Base-by-base conservation (phyloP, 352 stramenopile genomes). In the Pythium apleroticum region DNA sequence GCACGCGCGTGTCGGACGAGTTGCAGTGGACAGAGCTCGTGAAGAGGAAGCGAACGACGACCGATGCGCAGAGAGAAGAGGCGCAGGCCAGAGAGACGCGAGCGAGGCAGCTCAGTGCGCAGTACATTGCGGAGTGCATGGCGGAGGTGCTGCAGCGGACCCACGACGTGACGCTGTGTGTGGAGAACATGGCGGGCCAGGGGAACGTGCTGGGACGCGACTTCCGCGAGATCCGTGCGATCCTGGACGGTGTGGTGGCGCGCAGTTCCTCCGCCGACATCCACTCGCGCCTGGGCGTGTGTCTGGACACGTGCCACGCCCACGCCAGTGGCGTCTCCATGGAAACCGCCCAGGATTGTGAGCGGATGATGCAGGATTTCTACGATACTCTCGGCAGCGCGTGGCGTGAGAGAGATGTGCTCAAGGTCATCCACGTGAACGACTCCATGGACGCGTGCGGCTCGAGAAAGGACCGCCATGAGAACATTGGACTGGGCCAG, bases 361-460 rank as follows among this genome's bases (percentile, higher is more conserved):
- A 84, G 15, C 43, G 25, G 12, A 81, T 75, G 63, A 77, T 80
- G 74, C 20, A 33, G 14, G 46, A 48, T 6, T 82, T 84, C 22
- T 17, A 78, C 45, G 39, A 41, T 0, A 59, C 24, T 14, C 67
- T 84, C 57, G 65, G 73, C 6, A 22, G 56, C 1, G n/a, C 59
- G 17, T 82, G 76, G 72, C 25, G 43, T 27, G 24, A 67, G 31
- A 30, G 30, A 0, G 14, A 68, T n/a, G 73, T 66, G 15, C 67
- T 84, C 49, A 80, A 80, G 31, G 72, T 78, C 25, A 28, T 84
- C 45, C 74, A 84, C 60, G 43, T 84, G 33, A 84, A 84, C 57
- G 76, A 82, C 57, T 81, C 74, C 4, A 77, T 78, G 52, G 65
- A 68, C 7, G 31, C 28, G 0, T 71, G 72, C 12, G 74, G 67